phyloP scores from a whole-genome alignment of 139 green algal species.

The Dunaliella primolecta region DNA sequence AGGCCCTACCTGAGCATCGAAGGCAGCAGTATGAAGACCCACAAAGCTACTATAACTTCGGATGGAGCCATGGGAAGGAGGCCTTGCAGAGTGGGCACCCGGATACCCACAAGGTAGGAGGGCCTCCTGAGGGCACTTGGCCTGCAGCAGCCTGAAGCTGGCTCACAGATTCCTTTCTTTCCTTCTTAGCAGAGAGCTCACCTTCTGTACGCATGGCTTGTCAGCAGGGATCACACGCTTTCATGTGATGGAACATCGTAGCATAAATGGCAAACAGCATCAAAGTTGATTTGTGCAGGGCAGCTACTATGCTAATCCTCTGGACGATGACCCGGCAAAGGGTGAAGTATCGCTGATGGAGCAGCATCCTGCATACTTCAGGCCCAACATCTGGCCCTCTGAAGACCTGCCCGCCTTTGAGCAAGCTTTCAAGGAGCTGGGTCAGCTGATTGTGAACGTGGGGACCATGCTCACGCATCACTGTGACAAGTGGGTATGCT shows the following conservation, averaged over 20 bases:
- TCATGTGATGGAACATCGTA: too few species aligned
- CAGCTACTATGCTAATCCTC: constrained; percentile 72
- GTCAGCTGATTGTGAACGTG: constrained; percentile 47
- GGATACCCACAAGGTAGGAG: constrained; percentile 53
- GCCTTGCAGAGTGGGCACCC: constrained; percentile 41
- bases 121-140: neutral
- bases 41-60: constrained; percentile 57
- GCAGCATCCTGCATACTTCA: constrained; percentile 46
- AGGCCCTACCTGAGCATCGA: neutral
- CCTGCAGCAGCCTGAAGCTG: too few species aligned
- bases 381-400: constrained; percentile 72
- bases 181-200: too few species aligned
- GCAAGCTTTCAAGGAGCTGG: constrained; percentile 63
- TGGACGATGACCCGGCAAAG: constrained; percentile 7
- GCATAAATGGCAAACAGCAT: too few species aligned
- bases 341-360: neutral
- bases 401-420: constrained; percentile 62
- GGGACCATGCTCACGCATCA: constrained; percentile 50
- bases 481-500: constrained; percentile 44
- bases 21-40: constrained; percentile 44
- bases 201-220: constrained; percentile 37
- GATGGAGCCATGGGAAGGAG: constrained; percentile 72
- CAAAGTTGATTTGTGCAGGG: too few species aligned
- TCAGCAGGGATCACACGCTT: too few species aligned
- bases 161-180: too few species aligned